Percentiles rank a stretch among this genome's conserved stretches.
Evolutionary conservation across 768 basidiomycete genomes (phyloP).

Genomic region (Leccinum subgranulosum): DNA sequence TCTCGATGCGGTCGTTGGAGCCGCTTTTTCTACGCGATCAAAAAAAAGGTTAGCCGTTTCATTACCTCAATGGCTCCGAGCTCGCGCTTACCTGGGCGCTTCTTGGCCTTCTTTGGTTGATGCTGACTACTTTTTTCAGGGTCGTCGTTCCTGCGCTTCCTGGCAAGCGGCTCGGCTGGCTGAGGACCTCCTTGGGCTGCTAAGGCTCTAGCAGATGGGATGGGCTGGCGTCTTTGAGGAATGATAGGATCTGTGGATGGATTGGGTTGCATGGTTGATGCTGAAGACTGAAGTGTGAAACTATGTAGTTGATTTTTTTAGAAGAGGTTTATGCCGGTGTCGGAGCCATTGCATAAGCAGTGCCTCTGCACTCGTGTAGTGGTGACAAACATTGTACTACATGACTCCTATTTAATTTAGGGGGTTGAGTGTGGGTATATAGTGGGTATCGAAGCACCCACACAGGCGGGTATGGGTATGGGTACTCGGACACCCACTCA

Average conservation of each 20-base stretch:
- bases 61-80: neutral
- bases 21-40: neutral
- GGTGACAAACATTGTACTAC: constrained; percentile 35
- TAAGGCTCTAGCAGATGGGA: neutral
- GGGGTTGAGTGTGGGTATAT: no score
- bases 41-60: neutral
- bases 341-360: neutral
- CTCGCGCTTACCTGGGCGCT: neutral
- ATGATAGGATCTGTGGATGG: neutral
- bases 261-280: neutral
- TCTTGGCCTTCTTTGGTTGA: neutral
- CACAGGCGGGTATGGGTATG: no score
- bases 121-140: neutral
- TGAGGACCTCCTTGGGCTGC: neutral
- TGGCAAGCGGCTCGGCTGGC: neutral
- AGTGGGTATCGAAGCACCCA: no score
- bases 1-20: neutral
- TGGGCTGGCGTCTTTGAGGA: neutral
- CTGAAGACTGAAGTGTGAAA: no score
- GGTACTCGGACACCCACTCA: no score
- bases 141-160: neutral
- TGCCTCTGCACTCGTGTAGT: neutral
- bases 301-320: neutral
- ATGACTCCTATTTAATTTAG: no score
- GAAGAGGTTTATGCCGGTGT: neutral